phyloP scores from a whole-genome alignment of 805 yeast genomes.

The Brettanomyces custersianus region DNA sequence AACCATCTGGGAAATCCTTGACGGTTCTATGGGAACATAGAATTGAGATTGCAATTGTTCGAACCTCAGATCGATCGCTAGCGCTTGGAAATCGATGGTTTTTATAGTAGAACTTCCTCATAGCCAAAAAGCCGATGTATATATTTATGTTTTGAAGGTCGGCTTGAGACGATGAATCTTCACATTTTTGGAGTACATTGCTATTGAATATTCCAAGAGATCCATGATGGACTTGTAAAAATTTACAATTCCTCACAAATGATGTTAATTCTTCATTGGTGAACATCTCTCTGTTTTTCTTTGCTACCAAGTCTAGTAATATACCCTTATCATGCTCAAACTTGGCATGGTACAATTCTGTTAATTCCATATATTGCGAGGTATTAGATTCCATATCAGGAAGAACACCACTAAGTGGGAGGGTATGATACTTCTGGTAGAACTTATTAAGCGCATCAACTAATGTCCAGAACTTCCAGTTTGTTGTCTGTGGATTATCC shows the following conservation, averaged over 20 bases:
- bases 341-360: conserved; percentile 46
- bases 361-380: conserved; percentile 46
- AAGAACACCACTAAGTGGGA: conserved; percentile 68
- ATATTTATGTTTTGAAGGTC: conserved; percentile 13
- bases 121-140: conserved; percentile 36
- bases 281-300: neutral
- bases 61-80: conserved; percentile 15
- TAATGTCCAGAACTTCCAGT: conserved; percentile 48
- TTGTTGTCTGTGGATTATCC: conserved; percentile 8
- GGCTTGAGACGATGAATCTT: neutral
- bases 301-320: conserved; percentile 15
- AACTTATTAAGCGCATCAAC: conserved; percentile 46
- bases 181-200: conserved; percentile 4
- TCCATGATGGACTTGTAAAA: conserved; percentile 43
- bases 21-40: conserved; percentile 16
- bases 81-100: conserved; percentile 8
- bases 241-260: conserved; percentile 58
- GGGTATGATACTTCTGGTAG: conserved; percentile 28
- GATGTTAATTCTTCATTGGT: neutral
- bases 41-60: conserved; percentile 18
- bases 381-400: conserved; percentile 91
- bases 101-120: conserved; percentile 15
- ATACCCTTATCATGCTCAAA: conserved; percentile 41
- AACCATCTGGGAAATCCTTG: conserved; percentile 25
- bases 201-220: conserved; percentile 18